These are phyloP conservation scores for Neurospora hispaniola DNA, from an alignment of 495 filamentous ascomycete species.

Conservation along the genomic window DNA sequence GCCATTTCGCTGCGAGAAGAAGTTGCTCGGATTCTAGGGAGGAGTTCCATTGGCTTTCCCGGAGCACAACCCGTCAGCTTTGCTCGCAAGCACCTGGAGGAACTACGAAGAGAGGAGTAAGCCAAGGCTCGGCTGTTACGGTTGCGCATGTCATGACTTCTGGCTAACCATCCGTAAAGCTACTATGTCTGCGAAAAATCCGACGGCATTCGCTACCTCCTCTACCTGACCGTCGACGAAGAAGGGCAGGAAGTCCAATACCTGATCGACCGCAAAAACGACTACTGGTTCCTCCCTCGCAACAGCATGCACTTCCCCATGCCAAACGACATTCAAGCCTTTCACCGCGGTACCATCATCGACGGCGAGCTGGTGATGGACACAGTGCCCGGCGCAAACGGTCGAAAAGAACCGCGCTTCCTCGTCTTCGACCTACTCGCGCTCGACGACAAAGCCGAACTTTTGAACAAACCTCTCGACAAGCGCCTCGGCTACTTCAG, in stretches of 20 bases:
- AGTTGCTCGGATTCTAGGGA: slow-evolving; percentile 65
- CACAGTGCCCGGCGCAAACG: slow-evolving; percentile 38
- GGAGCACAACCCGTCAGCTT: slow-evolving; percentile 96
- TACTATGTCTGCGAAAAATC: slow-evolving; percentile 99
- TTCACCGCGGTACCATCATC: slow-evolving; percentile 72
- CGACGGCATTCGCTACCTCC: slow-evolving; percentile 86
- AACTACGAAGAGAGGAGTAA: slow-evolving; percentile 65
- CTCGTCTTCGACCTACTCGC: slow-evolving; percentile 89
- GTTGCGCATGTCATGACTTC: not conserved
- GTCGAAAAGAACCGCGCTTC: slow-evolving; percentile 59
- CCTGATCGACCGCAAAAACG: slow-evolving; percentile 93
- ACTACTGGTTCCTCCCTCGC: slow-evolving; percentile 69
- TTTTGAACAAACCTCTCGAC: slow-evolving; percentile 63
- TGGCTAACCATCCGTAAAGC: slow-evolving; percentile 22
- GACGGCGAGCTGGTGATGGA: slow-evolving; percentile 93
- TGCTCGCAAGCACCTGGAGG: slow-evolving; percentile 60
- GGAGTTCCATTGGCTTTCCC: slow-evolving; percentile 59
- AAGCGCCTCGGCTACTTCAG: slow-evolving; percentile 83
- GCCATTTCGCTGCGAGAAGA: slow-evolving; percentile 53
- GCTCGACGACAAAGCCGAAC: slow-evolving; percentile 64
- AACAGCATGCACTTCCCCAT: slow-evolving; percentile 72
- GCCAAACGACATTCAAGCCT: slow-evolving; percentile 46
- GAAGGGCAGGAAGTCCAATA: slow-evolving; percentile 52
- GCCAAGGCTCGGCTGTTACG: slow-evolving; percentile 4
- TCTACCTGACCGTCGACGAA: slow-evolving; percentile 62